Percentiles rank a stretch among this genome's conserved stretches.
These are phyloP conservation scores for Trichophyton schoenleinii DNA, from an alignment of 2,329 filamentous ascomycete genomes.

Conservation along the genomic window DNA sequence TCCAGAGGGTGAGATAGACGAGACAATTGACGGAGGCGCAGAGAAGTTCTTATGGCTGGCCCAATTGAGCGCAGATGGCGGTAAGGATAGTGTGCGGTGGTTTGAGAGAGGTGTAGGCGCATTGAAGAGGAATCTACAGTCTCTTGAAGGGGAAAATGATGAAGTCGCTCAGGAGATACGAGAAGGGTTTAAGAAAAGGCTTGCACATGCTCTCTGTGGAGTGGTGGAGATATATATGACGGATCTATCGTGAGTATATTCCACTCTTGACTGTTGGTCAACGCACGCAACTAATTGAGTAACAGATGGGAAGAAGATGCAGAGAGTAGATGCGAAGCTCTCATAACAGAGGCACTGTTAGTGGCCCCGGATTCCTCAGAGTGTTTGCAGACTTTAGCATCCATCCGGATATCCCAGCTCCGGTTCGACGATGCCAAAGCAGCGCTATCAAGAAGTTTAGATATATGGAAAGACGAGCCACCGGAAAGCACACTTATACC, in stretches of 20 bases:
- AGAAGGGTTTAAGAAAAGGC: constrained; percentile 64
- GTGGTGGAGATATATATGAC: constrained; percentile 99
- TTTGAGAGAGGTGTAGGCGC: constrained; percentile 55
- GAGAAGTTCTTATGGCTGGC: constrained; percentile 95
- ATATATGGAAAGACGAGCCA: constrained; percentile 68
- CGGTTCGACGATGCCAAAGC: constrained; percentile 65
- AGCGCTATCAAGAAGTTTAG: constrained; percentile 66
- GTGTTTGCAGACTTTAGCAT: constrained; percentile 90
- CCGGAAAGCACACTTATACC: constrained; percentile 61
- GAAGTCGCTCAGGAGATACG: constrained; percentile 30
- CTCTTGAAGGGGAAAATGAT: constrained; percentile 41
- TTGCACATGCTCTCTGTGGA: constrained; percentile 84
- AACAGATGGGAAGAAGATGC: constrained; percentile 68
- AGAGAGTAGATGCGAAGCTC: constrained; percentile 71
- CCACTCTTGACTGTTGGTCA: not conserved
- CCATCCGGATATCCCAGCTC: constrained; percentile 79
- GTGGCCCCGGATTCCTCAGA: constrained; percentile 71
- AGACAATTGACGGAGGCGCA: constrained; percentile 64
- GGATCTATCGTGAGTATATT: constrained; percentile 58
- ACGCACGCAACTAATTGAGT: not conserved
- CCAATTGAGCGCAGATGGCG: constrained; percentile 61
- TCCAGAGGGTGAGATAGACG: constrained; percentile 56
- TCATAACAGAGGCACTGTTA: constrained; percentile 81
- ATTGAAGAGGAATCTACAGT: constrained; percentile 58
- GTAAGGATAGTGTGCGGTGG: constrained; percentile 47